Evolutionary conservation across 2,329 filamentous ascomycete genomes (phyloP).

Genomic region (Didymella pinodella): DNA sequence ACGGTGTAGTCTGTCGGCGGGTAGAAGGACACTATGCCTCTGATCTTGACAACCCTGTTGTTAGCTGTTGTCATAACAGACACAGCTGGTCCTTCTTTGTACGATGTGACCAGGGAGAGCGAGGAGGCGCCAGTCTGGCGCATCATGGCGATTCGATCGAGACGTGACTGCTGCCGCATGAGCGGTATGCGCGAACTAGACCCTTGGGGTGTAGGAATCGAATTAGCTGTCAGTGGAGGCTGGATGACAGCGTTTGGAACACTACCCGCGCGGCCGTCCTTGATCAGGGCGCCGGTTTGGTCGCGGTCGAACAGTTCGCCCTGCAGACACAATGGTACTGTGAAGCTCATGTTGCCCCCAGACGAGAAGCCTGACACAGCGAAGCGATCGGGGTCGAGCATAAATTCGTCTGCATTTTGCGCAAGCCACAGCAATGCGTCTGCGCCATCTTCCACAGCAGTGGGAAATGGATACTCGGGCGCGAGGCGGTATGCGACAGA

Average conservation of each 20-base stretch:
- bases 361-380: slow-evolving; percentile 69
- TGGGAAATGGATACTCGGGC: slow-evolving; percentile 68
- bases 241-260: slow-evolving; percentile 36
- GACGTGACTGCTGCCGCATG: slow-evolving; percentile 41
- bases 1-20: slow-evolving; percentile 69
- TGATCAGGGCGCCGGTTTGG: slow-evolving; percentile 38
- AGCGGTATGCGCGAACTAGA: slow-evolving; percentile 48
- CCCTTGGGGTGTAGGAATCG: slow-evolving; percentile 37
- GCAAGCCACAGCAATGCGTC: slow-evolving; percentile 68
- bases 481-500: slow-evolving; percentile 69
- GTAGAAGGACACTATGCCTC: slow-evolving; percentile 68
- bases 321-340: slow-evolving; percentile 66
- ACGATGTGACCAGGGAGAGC: slow-evolving; percentile 48
- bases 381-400: slow-evolving; percentile 65
- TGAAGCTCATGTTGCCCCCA: slow-evolving; percentile 69
- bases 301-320: slow-evolving; percentile 54
- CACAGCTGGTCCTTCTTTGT: slow-evolving; percentile 46
- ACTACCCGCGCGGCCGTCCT: slow-evolving; percentile 39
- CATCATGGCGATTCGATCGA: slow-evolving; percentile 47
- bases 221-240: slow-evolving; percentile 23
- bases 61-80: slow-evolving; percentile 44
- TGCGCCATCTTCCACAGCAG: slow-evolving; percentile 69
- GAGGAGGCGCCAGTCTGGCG: slow-evolving; percentile 46
- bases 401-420: slow-evolving; percentile 62
- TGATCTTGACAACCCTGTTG: slow-evolving; percentile 57